Conservation (phyloP, 306 rosid genomes). For the Pyrus betulifolia region DNA sequence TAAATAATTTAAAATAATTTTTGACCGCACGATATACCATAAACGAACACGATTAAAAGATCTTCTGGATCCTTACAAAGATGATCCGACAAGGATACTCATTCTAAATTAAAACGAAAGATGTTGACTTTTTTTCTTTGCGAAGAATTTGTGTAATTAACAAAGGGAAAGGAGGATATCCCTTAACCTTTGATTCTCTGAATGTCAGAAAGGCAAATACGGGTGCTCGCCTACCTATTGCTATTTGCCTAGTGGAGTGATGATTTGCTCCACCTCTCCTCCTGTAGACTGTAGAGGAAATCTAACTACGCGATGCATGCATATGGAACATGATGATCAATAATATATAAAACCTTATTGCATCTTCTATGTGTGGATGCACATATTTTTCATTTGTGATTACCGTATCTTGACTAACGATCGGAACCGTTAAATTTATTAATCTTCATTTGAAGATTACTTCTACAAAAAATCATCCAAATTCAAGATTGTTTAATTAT, state of each 20-base stretch:
- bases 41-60: accelerated
- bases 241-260: neutral
- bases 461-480: too few species aligned
- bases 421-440: too few species aligned
- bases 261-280: neutral
- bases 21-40: accelerated
- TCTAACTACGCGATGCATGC: slow-evolving; percentile 35
- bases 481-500: too few species aligned
- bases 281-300: neutral
- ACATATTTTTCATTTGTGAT: too few species aligned
- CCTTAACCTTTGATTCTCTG: slow-evolving; percentile 15
- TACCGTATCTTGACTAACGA: too few species aligned
- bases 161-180: slow-evolving; percentile 3
- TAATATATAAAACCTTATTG: neutral
- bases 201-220: slow-evolving; percentile 13
- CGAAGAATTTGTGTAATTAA: neutral
- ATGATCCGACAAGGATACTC: too few species aligned
- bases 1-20: too few species aligned
- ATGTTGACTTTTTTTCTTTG: neutral
- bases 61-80: too few species aligned
- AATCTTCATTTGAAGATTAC: too few species aligned
- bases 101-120: neutral
- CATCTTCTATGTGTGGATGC: too few species aligned
- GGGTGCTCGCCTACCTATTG: slow-evolving; percentile 16
- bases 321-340: slow-evolving; percentile 23